phyloP scores from a whole-genome alignment of 345 rosid genomes.

The Camelina laxa region DNA sequence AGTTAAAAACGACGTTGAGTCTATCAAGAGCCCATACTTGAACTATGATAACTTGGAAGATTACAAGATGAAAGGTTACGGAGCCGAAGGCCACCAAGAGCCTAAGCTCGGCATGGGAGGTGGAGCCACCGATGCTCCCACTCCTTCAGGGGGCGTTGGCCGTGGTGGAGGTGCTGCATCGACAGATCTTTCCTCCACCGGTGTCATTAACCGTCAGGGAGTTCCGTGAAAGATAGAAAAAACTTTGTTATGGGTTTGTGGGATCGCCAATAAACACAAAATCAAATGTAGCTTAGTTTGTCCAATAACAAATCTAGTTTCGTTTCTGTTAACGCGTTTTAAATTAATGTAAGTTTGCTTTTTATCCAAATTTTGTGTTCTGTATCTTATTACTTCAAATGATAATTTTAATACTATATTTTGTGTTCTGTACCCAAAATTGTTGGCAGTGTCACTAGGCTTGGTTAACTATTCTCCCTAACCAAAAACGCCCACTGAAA shows the following conservation, averaged over 20 bases:
- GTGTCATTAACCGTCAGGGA: slow-evolving; percentile 29
- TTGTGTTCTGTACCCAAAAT: too few species aligned
- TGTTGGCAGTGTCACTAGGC: too few species aligned
- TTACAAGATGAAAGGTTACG: slow-evolving; percentile 54
- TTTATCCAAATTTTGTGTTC: too few species aligned
- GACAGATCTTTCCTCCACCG: slow-evolving; percentile 31
- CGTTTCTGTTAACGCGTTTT: background rate
- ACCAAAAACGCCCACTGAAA: background rate
- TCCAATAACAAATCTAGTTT: background rate
- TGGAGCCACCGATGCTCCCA: slow-evolving; percentile 73
- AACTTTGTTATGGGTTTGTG: background rate
- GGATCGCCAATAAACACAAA: background rate
- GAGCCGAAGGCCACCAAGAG: slow-evolving; percentile 60
- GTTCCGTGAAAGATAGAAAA: slow-evolving; percentile 19
- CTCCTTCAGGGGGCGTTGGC: slow-evolving; percentile 53
- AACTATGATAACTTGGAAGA: slow-evolving; percentile 33
- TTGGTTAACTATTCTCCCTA: too few species aligned
- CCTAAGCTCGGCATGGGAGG: slow-evolving; percentile 62
- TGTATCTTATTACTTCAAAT: too few species aligned
- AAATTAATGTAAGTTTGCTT: background rate
- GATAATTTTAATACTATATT: too few species aligned
- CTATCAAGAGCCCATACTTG: slow-evolving; percentile 3
- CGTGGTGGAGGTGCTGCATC: slow-evolving; percentile 31
- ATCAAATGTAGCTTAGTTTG: background rate
- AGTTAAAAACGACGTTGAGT: background rate